Base-by-base conservation (phyloP, 306 rosid genomes). In the Bauhinia variegata region DNA sequence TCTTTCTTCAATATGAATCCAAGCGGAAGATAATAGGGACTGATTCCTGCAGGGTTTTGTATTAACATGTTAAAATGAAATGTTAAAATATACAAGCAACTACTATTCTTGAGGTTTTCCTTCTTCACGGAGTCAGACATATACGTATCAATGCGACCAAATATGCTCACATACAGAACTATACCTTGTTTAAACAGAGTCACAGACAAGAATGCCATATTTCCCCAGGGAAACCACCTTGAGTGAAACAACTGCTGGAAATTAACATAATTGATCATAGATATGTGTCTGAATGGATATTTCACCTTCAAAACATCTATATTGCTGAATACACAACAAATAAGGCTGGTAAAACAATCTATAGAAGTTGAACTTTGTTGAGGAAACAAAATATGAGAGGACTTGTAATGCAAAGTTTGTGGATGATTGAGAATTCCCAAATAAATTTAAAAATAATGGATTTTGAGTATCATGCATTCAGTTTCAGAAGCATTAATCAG, bases 401-500 rank as follows among this genome's bases (percentile, higher is more conserved):
- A 23, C 2, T 23, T 23, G 28, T 23, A n/a, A n/a, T n/a, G n/a
- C n/a, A n/a, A n/a, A n/a, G n/a, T n/a, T n/a, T n/a, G n/a, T n/a
- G n/a, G n/a, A n/a, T n/a, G n/a, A 23, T 23, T 10, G 31, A 38
- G 30, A 15, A 14, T n/a, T 56, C 15, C 31, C 12, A 11, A 14
- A 5, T 36, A 58, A 16, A 36, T 34, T 51, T 8, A 43, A 60
- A 55, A 52, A 56, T 23, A 60, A 55, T 31, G 30, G 56, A 44
- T 49, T 54, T 17, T 48, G 18, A 9, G 54, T 18, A 12, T 55
- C 36, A 39, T 8, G 32, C 14, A 54, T 61, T 54, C 13, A 43
- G 65, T 11, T 28, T 60, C 43, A 17, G 28, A 18, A 66, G 50
- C 50, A 60, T 31, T 37, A 41, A 60, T 75, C 1, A 4, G 51